Conservation (phyloP, 176 grass and related monocot species). For the Oropetium thomaeum region DNA sequence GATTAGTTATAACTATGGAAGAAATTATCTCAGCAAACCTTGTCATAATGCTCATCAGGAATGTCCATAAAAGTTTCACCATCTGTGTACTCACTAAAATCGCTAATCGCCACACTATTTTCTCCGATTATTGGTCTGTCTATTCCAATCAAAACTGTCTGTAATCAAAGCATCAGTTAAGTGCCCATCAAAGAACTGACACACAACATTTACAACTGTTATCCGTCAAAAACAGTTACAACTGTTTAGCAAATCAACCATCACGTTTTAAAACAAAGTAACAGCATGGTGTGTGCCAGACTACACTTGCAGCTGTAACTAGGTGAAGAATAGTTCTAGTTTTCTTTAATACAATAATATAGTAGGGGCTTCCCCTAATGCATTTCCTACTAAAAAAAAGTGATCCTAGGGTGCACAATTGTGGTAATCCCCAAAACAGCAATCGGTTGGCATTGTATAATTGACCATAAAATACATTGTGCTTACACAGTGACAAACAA, state of each 20-base stretch:
- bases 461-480: slow-evolving; percentile 18
- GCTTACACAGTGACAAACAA: background rate
- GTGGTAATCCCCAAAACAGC: background rate
- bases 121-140: slow-evolving; percentile 52
- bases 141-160: slow-evolving; percentile 88
- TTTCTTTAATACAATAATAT: no score
- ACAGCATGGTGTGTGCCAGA: background rate
- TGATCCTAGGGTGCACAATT: background rate
- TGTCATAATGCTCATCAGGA: slow-evolving; percentile 49
- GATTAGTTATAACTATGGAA: background rate
- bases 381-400: no score
- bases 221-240: background rate
- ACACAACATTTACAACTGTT: background rate
- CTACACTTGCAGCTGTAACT: background rate
- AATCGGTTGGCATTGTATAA: background rate
- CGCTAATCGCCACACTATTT: slow-evolving; percentile 34
- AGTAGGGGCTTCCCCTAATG: no score
- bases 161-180: slow-evolving; percentile 47
- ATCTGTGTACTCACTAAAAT: slow-evolving; percentile 55
- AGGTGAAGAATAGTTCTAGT: no score
- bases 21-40: slow-evolving; percentile 49
- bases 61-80: slow-evolving; percentile 44
- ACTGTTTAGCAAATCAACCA: background rate
- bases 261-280: background rate
- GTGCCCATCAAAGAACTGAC: slow-evolving; percentile 16